Percentiles rank a stretch among this genome's conserved stretches.
These are phyloP conservation scores for Ochromonas danica DNA, from an alignment of 108 stramenopile species.

Conservation along the genomic window DNA sequence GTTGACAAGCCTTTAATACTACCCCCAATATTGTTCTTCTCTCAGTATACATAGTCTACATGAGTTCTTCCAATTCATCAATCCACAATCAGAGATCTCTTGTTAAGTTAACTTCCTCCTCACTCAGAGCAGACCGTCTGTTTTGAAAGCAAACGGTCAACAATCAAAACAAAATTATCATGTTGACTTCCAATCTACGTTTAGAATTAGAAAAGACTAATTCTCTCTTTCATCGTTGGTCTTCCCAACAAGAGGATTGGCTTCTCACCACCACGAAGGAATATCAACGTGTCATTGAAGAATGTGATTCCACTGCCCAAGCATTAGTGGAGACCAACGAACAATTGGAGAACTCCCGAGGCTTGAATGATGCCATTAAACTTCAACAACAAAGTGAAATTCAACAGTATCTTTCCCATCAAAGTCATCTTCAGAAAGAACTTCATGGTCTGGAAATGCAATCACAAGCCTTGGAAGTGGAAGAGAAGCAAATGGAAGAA, in stretches of 20 bases:
- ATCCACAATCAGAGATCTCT: no score
- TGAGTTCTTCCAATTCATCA: no score
- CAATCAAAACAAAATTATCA: no score
- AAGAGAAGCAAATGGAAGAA: not conserved
- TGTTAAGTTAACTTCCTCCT: no score
- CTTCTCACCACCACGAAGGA: not conserved
- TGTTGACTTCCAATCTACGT: not conserved
- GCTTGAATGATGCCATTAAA: constrained; percentile 7
- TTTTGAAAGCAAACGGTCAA: no score
- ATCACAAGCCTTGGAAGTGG: not conserved
- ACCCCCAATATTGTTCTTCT: no score
- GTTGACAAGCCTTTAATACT: no score
- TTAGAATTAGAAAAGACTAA: not conserved
- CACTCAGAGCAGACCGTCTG: no score
- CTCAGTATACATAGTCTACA: no score
- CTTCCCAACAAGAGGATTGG: not conserved
- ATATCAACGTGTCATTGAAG: constrained; percentile 2
- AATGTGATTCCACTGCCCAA: not conserved
- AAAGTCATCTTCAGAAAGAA: not conserved
- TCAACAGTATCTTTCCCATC: not conserved
- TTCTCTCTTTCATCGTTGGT: not conserved
- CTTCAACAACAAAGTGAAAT: constrained; percentile 10
- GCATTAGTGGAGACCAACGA: not conserved
- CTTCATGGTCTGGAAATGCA: not conserved
- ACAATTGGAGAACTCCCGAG: constrained; percentile 22